These are phyloP conservation scores for Aspergillus tamarii DNA, from an alignment of 2,329 filamentous ascomycete genomes.

Conservation along the genomic window DNA sequence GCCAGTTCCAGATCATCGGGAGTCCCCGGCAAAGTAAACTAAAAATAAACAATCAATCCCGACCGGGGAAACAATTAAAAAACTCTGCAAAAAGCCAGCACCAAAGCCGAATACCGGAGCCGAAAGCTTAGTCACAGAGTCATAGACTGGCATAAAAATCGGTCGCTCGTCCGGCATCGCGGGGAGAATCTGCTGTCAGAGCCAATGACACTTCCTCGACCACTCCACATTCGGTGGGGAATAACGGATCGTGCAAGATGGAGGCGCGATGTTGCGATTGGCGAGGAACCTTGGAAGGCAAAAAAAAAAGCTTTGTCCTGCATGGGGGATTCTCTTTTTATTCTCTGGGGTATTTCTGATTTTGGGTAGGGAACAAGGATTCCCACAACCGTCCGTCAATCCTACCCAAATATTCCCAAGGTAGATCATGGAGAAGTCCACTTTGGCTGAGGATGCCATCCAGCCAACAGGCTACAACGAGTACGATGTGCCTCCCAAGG, in stretches of 20 bases:
- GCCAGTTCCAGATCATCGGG: too few relatives aligned
- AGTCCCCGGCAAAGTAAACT: too few relatives aligned
- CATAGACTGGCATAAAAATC: not conserved
- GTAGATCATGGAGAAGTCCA: not conserved
- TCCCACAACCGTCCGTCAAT: not conserved
- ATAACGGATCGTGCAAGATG: not conserved
- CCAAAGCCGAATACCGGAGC: not conserved
- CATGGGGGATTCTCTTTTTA: not conserved
- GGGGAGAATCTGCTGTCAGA: not conserved
- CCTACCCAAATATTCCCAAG: not conserved
- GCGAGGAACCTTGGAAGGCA: not conserved
- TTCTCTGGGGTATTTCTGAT: not conserved
- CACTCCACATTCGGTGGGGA: not conserved
- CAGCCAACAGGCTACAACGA: not conserved
- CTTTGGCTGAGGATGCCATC: not conserved
- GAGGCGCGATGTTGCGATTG: not conserved
- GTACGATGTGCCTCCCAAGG: slow-evolving; percentile 22
- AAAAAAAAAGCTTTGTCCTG: not conserved
- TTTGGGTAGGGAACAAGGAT: not conserved
- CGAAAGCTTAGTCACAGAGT: not conserved
- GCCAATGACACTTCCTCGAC: not conserved
- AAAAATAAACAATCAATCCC: too few relatives aligned
- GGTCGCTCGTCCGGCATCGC: not conserved
- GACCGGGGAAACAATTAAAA: not conserved
- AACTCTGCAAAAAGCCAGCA: not conserved